Base-by-base conservation (phyloP, 2,329 filamentous ascomycete genomes). In the Hymenoscyphus salicellus region DNA sequence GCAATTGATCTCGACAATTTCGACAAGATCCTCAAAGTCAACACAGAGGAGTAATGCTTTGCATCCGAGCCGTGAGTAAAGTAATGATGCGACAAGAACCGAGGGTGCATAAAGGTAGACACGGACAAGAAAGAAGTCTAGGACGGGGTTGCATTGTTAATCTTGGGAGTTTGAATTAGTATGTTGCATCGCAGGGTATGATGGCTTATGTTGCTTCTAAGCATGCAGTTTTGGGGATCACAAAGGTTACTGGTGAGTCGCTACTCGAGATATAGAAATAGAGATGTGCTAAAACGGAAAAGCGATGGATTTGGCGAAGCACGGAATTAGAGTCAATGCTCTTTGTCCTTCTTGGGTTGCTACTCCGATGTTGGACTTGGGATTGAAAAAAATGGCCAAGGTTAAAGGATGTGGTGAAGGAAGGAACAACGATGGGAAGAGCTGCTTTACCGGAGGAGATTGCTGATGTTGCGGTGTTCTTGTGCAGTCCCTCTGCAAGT, bases 71-170 rank as follows among this genome's bases (percentile, higher is more conserved):
- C 7, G 70, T 77, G 23, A 62, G 76, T 1, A 69, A 55, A 28
- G 55, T 56, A n/a, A 65, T 66, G 67, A 30, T 36, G n/a, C 10
- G 20, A 38, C 68, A 68, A 55, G 61, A 65, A 30, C 58, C 58
- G 3, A 61, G 65, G 0, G 14, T 71, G 3, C 5, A 60, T 33
- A 56, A 57, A 43, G 64, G 60, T 65, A 55, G 61, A 0, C 33
- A 46, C 8, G 63, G 66, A 11, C 2, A 41, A 5, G 60, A 63
- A n/a, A 58, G 63, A 3, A 60, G 11, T 5, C 38, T 66, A 4
- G 62, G 63, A 2, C 68, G 68, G 17, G 86, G 86, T 2, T 81
- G 86, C 41, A 83, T 89, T 67, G 80, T 89, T 58, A 88, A 86
- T 67, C 75, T 88, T 62, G 84, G 81, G 52, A 83, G 80, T 58